Conservation (phyloP, 768 basidiomycete genomes). For the Albatrellus ellisii region DNA sequence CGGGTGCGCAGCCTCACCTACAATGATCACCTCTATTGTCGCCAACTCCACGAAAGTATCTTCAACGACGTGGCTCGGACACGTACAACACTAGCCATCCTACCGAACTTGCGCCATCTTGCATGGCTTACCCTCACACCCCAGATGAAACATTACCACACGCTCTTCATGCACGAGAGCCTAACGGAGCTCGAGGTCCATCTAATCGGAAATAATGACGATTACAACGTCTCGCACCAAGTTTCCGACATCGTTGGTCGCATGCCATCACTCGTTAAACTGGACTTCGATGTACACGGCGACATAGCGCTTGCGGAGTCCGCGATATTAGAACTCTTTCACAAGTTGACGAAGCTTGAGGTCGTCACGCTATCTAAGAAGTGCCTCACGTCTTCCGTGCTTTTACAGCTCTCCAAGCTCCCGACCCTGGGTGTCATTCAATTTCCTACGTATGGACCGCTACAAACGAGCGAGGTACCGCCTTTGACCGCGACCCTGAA, state of each 20-base stretch:
- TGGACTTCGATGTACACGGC: not conserved
- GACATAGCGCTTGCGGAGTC: not conserved
- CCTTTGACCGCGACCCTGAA: not conserved
- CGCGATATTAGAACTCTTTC: slow-evolving; percentile 3
- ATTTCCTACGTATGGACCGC: slow-evolving; percentile 5
- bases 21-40: not conserved
- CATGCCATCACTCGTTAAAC: slow-evolving; percentile 9
- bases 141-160: not conserved
- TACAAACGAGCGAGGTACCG: not conserved
- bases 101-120: slow-evolving; percentile 11
- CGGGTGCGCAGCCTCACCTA: slow-evolving; percentile 10
- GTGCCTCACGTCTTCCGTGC: not conserved
- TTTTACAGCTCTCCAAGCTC: slow-evolving; percentile 5
- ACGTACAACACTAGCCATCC: slow-evolving; percentile 10
- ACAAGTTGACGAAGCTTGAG: slow-evolving; percentile 3
- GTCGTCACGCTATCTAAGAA: slow-evolving; percentile 7
- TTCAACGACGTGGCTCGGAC: slow-evolving; percentile 12
- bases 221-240: not conserved
- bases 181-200: slow-evolving; percentile 7
- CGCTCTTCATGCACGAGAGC: slow-evolving; percentile 14
- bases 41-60: slow-evolving; percentile 1
- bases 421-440: slow-evolving; percentile 9
- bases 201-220: not conserved
- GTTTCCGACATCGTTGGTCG: slow-evolving; percentile 6
- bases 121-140: slow-evolving; percentile 3